Evolutionary conservation across 257 asterid species (phyloP), one percentile per base, ranked within the genome.

Genomic region (Thymus mandschuricus): DNA sequence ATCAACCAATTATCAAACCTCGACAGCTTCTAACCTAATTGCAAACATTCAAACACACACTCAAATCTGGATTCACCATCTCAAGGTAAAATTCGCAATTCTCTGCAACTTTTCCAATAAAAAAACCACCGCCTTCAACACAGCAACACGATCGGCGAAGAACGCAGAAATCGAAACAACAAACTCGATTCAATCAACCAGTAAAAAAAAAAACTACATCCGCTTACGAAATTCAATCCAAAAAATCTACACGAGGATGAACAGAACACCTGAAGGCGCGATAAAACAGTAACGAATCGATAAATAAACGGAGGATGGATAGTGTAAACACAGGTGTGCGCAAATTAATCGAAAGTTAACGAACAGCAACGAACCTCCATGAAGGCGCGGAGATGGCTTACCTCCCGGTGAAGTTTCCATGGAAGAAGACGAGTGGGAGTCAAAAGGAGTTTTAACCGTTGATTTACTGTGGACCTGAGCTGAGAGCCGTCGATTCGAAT

Each of bases 351-450:
- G 70, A 13, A 35, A 40, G 45, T 21, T 70, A 52, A 38, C 51
- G 70, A 51, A 30, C 64, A 64, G 48, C 27, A 65, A 58, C 41
- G 1, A 59, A 44, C 77, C 13, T 71, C 28, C 61, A 49, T 13
- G 41, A 71, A 71, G 29, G 64, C 73, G 73, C 55, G 21, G 56
- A 71, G 40, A 48, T 6, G 29, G 72, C 21, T 65, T 52, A 62
- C 80, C 77, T 63, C 33, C 46, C 50, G 76, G 70, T 58, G 66
- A 49, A 68, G 79, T 56, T 63, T 27, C 67, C 54, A 40, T 8
- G 12, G 66, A 50, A 43, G 74, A 59, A 41, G 67, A 70, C 49
- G 76, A 64, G 45, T 44, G 30, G 83, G 45, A 66, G 71, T 64
- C 59, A 55, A 40, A 41, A 65, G 15, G 44, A 21, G 21, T 21